Evolutionary conservation across 116 monocot genomes (phyloP).

Genomic region (Iris pallida): DNA sequence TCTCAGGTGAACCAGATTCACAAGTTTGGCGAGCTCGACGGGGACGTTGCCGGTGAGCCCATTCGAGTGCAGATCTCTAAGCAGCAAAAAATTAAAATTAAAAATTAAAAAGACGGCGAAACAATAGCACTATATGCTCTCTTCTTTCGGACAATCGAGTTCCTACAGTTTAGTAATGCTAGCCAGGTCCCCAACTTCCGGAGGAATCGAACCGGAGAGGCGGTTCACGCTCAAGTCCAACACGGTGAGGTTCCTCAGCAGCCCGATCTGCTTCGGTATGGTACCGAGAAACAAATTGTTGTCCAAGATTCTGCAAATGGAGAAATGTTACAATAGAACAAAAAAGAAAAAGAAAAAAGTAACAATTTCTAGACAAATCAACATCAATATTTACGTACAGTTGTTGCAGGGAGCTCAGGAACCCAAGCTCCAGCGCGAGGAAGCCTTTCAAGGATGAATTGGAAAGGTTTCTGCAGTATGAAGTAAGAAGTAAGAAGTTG

Average conservation of each 20-base stretch:
- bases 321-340: neutral
- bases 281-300: slow-evolving; percentile 61
- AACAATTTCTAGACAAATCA: neutral
- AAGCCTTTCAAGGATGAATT: slow-evolving; percentile 76
- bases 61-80: slow-evolving; percentile 50
- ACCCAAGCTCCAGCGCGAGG: slow-evolving; percentile 60
- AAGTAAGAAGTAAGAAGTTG: slow-evolving; percentile 1
- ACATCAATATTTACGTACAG: slow-evolving; percentile 37
- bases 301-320: slow-evolving; percentile 52
- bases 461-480: slow-evolving; percentile 57
- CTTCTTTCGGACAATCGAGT: neutral
- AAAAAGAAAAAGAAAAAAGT: neutral
- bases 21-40: slow-evolving; percentile 25
- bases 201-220: slow-evolving; percentile 68
- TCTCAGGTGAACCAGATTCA: slow-evolving; percentile 33
- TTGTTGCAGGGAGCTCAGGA: slow-evolving; percentile 48
- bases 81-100: slow-evolving; percentile 6
- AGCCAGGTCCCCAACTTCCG: slow-evolving; percentile 57
- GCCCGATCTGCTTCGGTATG: slow-evolving; percentile 75
- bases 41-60: slow-evolving; percentile 40
- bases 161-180: slow-evolving; percentile 47
- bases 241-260: slow-evolving; percentile 53
- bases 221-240: slow-evolving; percentile 79
- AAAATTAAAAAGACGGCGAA: neutral
- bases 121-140: slow-evolving; percentile 1